Conservation (phyloP, 495 filamentous ascomycete genomes). For the Thermothielavioides terrestris region DNA sequence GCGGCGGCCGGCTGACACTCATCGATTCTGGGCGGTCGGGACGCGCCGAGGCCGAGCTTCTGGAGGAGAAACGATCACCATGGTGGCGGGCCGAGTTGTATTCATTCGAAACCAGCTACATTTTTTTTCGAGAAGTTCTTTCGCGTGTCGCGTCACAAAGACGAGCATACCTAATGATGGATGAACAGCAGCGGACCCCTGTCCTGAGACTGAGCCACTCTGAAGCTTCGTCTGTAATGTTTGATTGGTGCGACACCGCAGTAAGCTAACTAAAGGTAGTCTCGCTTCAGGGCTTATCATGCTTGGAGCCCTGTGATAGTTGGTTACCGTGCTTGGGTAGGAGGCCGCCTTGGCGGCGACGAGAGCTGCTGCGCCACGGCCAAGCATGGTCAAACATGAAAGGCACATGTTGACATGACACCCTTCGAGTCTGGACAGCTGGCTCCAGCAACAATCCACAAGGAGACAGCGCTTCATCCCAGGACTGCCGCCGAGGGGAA, state of each 20-base stretch:
- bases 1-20: not conserved
- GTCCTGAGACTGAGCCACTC: no score
- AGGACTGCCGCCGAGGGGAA: not conserved
- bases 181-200: no score
- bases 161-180: no score
- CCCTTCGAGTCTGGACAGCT: not conserved
- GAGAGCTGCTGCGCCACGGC: constrained; percentile 5
- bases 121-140: not conserved
- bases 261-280: no score
- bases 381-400: no score
- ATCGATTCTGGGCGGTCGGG: constrained; percentile 1
- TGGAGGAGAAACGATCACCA: not conserved
- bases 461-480: no score
- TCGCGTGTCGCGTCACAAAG: no score
- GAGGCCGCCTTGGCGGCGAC: not conserved
- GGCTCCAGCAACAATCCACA: not conserved
- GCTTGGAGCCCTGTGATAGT: not conserved
- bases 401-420: no score
- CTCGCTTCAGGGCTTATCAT: no score
- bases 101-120: not conserved
- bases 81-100: constrained; percentile 1
- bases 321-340: not conserved
- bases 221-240: no score
- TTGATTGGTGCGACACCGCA: no score
- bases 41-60: not conserved